phyloP scores from a whole-genome alignment of 768 basidiomycete genomes.

The Pulveroboletus sp. region DNA sequence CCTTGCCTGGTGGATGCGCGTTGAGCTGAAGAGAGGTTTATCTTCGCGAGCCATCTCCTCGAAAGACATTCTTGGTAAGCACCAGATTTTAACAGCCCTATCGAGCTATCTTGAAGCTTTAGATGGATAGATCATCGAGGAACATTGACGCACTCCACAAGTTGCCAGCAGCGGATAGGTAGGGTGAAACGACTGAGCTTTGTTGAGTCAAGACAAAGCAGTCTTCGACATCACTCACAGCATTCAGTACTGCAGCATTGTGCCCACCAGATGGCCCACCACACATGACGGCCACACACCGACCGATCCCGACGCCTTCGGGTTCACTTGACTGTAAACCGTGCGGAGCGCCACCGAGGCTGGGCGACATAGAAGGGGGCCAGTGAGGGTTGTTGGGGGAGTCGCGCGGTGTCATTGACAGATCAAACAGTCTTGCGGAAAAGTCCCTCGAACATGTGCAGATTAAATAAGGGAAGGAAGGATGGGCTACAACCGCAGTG shows the following conservation, averaged over 20 bases:
- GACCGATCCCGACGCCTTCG: constrained; percentile 55
- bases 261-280: constrained; percentile 75
- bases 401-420: constrained; percentile 35
- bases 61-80: constrained; percentile 37
- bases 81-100: constrained; percentile 73
- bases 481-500: constrained; percentile 65
- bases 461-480: constrained; percentile 50
- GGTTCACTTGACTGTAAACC: constrained; percentile 55
- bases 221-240: constrained; percentile 37
- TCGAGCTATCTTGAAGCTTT: constrained; percentile 48
- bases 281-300: constrained; percentile 60
- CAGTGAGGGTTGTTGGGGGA: constrained; percentile 51
- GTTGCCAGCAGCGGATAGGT: constrained; percentile 64
- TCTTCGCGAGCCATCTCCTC: constrained; percentile 55
- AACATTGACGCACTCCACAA: constrained; percentile 53
- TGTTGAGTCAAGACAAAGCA: constrained; percentile 1
- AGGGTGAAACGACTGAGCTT: constrained; percentile 61
- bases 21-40: constrained; percentile 71
- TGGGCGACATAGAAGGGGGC: constrained; percentile 46
- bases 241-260: constrained; percentile 59
- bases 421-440: constrained; percentile 65
- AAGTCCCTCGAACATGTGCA: constrained; percentile 73
- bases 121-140: not conserved
- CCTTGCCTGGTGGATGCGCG: constrained; percentile 58
- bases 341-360: constrained; percentile 63